Evolutionary conservation across 345 rosid species (phyloP).

Genomic region (Crucihimalaya himalaica): DNA sequence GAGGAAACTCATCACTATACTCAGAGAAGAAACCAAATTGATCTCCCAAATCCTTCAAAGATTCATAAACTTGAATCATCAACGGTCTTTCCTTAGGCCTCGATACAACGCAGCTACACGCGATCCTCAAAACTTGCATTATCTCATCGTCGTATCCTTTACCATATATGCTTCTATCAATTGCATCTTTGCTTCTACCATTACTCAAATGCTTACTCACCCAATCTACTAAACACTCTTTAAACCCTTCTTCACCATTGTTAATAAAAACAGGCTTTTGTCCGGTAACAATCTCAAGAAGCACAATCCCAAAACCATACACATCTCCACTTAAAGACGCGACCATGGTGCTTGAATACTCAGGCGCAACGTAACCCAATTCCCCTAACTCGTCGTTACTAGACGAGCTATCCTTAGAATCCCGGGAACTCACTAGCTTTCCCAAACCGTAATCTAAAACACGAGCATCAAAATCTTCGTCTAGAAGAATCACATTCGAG

Average conservation of each 20-base stretch:
- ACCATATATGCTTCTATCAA: conserved; percentile 45
- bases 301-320: conserved; percentile 61
- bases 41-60: conserved; percentile 48
- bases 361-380: conserved; percentile 52
- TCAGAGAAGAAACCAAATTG: conserved; percentile 40
- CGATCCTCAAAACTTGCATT: conserved; percentile 42
- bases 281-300: conserved; percentile 52
- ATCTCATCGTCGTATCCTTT: conserved; percentile 48
- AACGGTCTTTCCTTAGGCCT: conserved; percentile 52
- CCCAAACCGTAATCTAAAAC: conserved; percentile 58
- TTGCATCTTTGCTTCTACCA: conserved; percentile 41
- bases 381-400: conserved; percentile 51
- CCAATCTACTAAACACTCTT: conserved; percentile 67
- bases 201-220: conserved; percentile 39
- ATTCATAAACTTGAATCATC: conserved; percentile 49
- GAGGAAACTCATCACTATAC: conserved; percentile 45
- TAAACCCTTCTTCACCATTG: conserved; percentile 51
- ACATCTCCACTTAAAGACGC: conserved; percentile 60
- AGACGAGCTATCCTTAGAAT: conserved; percentile 50
- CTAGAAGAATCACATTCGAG: conserved; percentile 60
- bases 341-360: conserved; percentile 53
- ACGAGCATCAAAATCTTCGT: conserved; percentile 59
- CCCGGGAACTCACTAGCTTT: conserved; percentile 44
- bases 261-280: conserved; percentile 47
- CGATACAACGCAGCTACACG: conserved; percentile 47